These are phyloP conservation scores for Aureobasidium sp. DNA, from an alignment of 2,329 filamentous ascomycete species.

Conservation along the genomic window DNA sequence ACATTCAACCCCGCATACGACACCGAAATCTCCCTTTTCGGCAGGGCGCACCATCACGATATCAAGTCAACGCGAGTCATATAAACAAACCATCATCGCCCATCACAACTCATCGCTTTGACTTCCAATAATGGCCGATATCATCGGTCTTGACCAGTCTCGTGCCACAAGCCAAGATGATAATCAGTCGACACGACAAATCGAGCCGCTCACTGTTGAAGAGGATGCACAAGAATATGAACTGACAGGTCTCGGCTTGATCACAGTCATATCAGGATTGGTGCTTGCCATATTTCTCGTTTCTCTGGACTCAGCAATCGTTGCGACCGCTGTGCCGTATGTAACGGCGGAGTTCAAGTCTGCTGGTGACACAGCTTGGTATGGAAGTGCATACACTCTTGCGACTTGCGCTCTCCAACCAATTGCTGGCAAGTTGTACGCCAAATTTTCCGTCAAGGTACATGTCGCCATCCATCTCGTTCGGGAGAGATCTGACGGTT, in stretches of 20 bases:
- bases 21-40: background rate
- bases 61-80: background rate
- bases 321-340: slow-evolving; percentile 32
- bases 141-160: background rate
- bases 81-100: background rate
- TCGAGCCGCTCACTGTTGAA: background rate
- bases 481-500: background rate
- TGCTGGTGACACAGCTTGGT: slow-evolving; percentile 36
- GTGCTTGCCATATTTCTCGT: slow-evolving; percentile 7
- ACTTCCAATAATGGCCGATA: background rate
- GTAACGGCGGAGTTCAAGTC: slow-evolving; percentile 37
- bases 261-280: slow-evolving; percentile 1
- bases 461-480: background rate
- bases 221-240: background rate
- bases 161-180: background rate
- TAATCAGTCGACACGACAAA: background rate
- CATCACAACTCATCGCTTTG: too few species aligned
- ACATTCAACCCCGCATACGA: background rate
- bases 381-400: slow-evolving; percentile 37
- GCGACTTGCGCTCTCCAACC: slow-evolving; percentile 40
- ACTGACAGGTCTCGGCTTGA: background rate
- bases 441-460: slow-evolving; percentile 35
- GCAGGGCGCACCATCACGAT: background rate
- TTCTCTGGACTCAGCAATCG: slow-evolving; percentile 20
- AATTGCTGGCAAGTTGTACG: slow-evolving; percentile 41